A percentile compares a stretch with the other conserved stretches of the same genome.
phyloP scores from a whole-genome alignment of 2,329 filamentous ascomycete genomes.

The Aspergillus tubingensis region DNA sequence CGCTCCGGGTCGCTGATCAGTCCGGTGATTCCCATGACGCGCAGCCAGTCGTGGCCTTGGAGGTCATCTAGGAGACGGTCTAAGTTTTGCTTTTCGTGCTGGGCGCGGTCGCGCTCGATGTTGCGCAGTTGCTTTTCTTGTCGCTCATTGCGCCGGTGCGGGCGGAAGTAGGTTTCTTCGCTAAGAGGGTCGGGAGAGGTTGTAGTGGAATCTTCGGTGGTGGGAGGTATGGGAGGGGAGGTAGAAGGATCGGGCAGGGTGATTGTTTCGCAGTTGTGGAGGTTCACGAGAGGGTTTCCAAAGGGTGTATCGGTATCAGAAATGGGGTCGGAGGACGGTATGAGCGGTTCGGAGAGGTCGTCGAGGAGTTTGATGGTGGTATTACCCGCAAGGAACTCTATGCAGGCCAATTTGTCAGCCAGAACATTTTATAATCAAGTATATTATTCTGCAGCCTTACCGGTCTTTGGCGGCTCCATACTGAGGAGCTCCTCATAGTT shows the following conservation, averaged over 20 bases:
- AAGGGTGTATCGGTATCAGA: constrained; percentile 30
- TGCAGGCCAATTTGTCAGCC: neutral
- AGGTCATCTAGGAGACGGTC: constrained; percentile 75
- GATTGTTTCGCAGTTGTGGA: constrained; percentile 41
- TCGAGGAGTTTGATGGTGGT: constrained; percentile 74
- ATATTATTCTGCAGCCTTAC: constrained; percentile 48
- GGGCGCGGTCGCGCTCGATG: constrained; percentile 66
- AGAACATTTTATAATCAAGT: too few species aligned
- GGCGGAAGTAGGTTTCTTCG: constrained; percentile 58
- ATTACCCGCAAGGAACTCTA: constrained; percentile 72
- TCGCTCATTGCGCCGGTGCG: constrained; percentile 62
- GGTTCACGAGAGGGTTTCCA: constrained; percentile 39
- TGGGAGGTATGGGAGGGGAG: constrained; percentile 18
- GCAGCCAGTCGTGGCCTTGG: constrained; percentile 88
- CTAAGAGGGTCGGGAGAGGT: constrained; percentile 55
- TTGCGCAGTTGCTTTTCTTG: constrained; percentile 70
- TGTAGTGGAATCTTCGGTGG: neutral
- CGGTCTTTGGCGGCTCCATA: constrained; percentile 74
- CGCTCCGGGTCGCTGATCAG: constrained; percentile 77
- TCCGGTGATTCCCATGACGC: constrained; percentile 83
- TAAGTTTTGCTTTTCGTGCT: constrained; percentile 67
- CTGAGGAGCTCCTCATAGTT: constrained; percentile 95
- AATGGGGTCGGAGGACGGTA: constrained; percentile 22
- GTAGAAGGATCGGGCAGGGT: constrained; percentile 17
- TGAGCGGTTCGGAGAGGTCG: constrained; percentile 45